A percentile compares a stretch with the other conserved stretches of the same genome.
Evolutionary conservation across 1,284 basidiomycete genomes (phyloP).

Genomic region (Ceratobasidium theobromae): DNA sequence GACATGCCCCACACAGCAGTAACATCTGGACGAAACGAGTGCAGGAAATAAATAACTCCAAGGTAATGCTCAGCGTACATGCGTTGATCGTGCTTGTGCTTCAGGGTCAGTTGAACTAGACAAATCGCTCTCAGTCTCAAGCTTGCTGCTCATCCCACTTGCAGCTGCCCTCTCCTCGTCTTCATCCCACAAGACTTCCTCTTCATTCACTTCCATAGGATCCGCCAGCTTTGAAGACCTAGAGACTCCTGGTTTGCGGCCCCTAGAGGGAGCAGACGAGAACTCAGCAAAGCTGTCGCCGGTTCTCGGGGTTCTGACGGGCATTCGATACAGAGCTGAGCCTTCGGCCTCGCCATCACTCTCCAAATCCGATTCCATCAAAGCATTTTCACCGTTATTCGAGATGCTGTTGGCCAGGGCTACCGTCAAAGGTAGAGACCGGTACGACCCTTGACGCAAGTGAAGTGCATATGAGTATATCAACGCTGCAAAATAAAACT

Average conservation of each 20-base stretch:
- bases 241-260: slow-evolving; percentile 18
- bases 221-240: slow-evolving; percentile 30
- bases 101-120: slow-evolving; percentile 24
- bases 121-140: slow-evolving; percentile 27
- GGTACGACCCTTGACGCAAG: slow-evolving; percentile 89
- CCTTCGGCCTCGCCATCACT: slow-evolving; percentile 38
- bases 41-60: slow-evolving; percentile 4
- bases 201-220: slow-evolving; percentile 16
- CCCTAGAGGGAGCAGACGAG: slow-evolving; percentile 27
- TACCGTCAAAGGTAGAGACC: slow-evolving; percentile 66
- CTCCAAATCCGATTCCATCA: slow-evolving; percentile 29
- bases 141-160: slow-evolving; percentile 29
- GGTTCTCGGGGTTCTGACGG: slow-evolving; percentile 14
- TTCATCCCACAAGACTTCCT: slow-evolving; percentile 34
- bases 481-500: slow-evolving; percentile 91
- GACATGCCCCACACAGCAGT: not conserved
- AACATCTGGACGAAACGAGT: not conserved
- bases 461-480: slow-evolving; percentile 95
- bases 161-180: slow-evolving; percentile 32
- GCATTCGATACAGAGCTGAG: slow-evolving; percentile 33
- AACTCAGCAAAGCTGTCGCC: slow-evolving; percentile 35
- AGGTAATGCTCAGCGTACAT: slow-evolving; percentile 2
- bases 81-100: not conserved
- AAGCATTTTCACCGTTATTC: slow-evolving; percentile 28
- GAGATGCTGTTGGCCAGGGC: slow-evolving; percentile 34